Percentiles rank a stretch among this genome's conserved stretches.
These are phyloP conservation scores for Rhodotorula kratochvilovae DNA, from an alignment of 768 basidiomycete genomes.

Conservation along the genomic window DNA sequence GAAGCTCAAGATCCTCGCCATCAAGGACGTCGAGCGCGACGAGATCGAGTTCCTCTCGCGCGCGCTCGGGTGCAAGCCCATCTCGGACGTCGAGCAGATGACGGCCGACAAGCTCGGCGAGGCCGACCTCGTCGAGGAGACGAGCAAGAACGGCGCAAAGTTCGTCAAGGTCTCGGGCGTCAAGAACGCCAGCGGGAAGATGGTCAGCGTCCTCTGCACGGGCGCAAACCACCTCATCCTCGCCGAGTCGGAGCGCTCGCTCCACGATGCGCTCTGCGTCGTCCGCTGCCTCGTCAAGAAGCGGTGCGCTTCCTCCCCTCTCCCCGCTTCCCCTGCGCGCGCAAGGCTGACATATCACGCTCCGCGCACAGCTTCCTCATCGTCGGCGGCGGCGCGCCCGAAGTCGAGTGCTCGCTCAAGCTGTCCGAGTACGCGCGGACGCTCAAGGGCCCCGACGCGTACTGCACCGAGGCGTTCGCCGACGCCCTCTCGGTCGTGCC, in stretches of 20 bases:
- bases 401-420: conserved; percentile 90
- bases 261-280: conserved; percentile 98
- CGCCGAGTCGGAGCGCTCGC: conserved; percentile 92
- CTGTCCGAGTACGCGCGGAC: conserved; percentile 87
- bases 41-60: conserved; percentile 97
- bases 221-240: conserved; percentile 87
- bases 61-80: conserved; percentile 88
- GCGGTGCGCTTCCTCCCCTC: conserved; percentile 57
- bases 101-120: conserved; percentile 96
- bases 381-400: conserved; percentile 93
- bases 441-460: conserved; percentile 95
- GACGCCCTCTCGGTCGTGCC: conserved; percentile 98
- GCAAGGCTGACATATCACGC: neutral
- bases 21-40: conserved; percentile 97
- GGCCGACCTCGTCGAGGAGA: conserved; percentile 91
- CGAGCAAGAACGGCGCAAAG: conserved; percentile 71
- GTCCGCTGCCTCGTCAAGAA: conserved; percentile 98
- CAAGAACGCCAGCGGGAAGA: conserved; percentile 70
- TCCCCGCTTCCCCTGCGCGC: neutral
- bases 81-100: conserved; percentile 96
- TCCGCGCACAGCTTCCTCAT: conserved; percentile 67
- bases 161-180: conserved; percentile 92
- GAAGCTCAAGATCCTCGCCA: conserved; percentile 88
- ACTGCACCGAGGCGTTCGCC: conserved; percentile 97
- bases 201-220: conserved; percentile 91